A percentile compares a stretch with the other conserved stretches of the same genome.
These are phyloP conservation scores for Acanthamoeba triangularis DNA, from an alignment of 208 protist genomes.

Conservation along the genomic window DNA sequence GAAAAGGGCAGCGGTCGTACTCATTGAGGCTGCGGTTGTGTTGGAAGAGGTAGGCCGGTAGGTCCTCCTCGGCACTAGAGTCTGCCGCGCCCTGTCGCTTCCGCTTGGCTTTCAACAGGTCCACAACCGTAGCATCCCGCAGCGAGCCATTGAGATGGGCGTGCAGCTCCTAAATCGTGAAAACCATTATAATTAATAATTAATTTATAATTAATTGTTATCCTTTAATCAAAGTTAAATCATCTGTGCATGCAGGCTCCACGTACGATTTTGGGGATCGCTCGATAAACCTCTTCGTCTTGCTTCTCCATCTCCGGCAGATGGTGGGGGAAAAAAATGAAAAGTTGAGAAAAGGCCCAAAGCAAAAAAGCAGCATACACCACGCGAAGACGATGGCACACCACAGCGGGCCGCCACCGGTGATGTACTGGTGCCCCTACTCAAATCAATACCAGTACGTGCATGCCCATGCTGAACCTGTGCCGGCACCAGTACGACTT, in stretches of 20 bases:
- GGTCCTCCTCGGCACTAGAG: background rate
- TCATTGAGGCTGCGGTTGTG: conserved; percentile 38
- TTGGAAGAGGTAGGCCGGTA: conserved; percentile 45
- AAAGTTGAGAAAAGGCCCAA: no score
- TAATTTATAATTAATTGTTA: background rate
- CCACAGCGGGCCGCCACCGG: no score
- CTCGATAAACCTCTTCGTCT: background rate
- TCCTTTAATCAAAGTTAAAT: background rate
- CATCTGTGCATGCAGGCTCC: background rate
- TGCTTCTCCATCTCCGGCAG: background rate
- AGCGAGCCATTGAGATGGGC: conserved; percentile 60
- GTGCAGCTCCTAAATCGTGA: conserved; percentile 8
- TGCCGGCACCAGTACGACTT: no score
- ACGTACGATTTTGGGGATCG: conserved; percentile 31
- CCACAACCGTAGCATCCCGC: conserved; percentile 3
- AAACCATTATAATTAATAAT: background rate
- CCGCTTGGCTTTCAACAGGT: conserved; percentile 24
- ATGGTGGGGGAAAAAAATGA: no score
- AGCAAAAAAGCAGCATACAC: no score
- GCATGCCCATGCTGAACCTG: no score
- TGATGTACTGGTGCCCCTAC: no score
- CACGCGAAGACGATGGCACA: no score
- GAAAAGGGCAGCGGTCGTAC: background rate
- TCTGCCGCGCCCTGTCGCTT: background rate
- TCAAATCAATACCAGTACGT: no score